Evolutionary conservation across 371 early-diverging fungal genomes (phyloP).

Genomic region (Phascolomyces articulosus): DNA sequence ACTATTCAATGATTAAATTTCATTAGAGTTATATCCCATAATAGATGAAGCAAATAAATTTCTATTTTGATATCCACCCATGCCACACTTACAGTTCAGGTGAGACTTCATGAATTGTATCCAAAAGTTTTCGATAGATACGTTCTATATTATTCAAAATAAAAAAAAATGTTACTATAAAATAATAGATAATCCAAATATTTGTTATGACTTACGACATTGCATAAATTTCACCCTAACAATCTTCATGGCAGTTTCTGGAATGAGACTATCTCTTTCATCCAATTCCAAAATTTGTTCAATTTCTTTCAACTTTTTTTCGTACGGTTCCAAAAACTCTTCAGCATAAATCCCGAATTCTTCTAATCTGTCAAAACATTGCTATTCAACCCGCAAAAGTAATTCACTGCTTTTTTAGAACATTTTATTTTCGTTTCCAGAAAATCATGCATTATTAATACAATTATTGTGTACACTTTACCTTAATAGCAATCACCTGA

Average conservation of each 20-base stretch:
- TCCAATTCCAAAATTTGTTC: slow-evolving; percentile 37
- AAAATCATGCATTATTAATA: not conserved
- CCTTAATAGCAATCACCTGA: slow-evolving; percentile 79
- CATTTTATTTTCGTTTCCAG: not conserved
- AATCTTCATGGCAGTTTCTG: slow-evolving; percentile 37
- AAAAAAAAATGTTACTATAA: no score
- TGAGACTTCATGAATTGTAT: slow-evolving; percentile 44
- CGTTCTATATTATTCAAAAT: slow-evolving; percentile 17
- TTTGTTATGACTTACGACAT: slow-evolving; percentile 32
- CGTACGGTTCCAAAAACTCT: slow-evolving; percentile 43
- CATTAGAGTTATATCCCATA: no score
- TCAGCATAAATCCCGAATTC: slow-evolving; percentile 72
- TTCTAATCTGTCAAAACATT: slow-evolving; percentile 71
- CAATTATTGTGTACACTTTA: slow-evolving; percentile 31
- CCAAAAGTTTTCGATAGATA: slow-evolving; percentile 32
- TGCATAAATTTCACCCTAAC: slow-evolving; percentile 37
- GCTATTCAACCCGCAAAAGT: slow-evolving; percentile 52
- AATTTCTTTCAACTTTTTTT: slow-evolving; percentile 39
- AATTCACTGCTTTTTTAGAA: not conserved
- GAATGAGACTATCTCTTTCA: slow-evolving; percentile 23
- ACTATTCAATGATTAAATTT: slow-evolving; percentile 22
- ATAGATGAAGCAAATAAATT: no score
- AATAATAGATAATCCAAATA: no score
- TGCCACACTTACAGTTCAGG: slow-evolving; percentile 42
- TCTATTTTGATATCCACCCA: not conserved